Base-by-base conservation (phyloP, 176 grass and related monocot genomes). In the Triticum dicoccoides region DNA sequence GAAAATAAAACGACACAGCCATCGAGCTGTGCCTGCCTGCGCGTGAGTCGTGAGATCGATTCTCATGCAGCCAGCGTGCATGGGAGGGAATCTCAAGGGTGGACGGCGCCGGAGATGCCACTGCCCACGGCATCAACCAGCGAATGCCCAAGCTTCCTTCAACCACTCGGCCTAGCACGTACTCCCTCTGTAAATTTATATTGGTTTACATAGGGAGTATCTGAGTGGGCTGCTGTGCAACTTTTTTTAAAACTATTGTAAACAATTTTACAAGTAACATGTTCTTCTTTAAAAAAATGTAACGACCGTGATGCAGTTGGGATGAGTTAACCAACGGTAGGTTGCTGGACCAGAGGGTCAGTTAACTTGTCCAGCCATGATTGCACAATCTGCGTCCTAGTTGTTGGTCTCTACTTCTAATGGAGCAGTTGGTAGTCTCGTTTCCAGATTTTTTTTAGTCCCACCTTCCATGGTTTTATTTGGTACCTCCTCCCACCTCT, bases 71-170 rank as follows among this genome's bases (percentile, higher is more conserved):
- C 45, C 30, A 56, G 67, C 76, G 11, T 41, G 49, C 76, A n/a
- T 27, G 61, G 34, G 56, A 83, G 34, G 45, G 66, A 83, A 18
- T n/a, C n/a, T n/a, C n/a, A n/a, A 80, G 76, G 85, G 51, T 81
- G 85, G 89, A 51, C 89, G 81, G 85, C 85, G 85, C 68, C 61
- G 67, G 76, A 87, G 89, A 80, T 61, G 80, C 45, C 73, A 58
- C 20, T 74, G 83, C 76, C 59, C 80, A 59, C 47, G 12, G 37
- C 37, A 73, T 73, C 69, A 6, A 39, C 11, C 69, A 24, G 70
- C 42, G 23, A 69, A 67, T 54, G 65, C 17, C 74, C 44, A 8
- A 61, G 33, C 33, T 17, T 79, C 45, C 42, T 75, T 21, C 54
- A 21, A 58, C 17, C 52, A 20, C 52, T 6, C 52, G 18, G 59